A percentile compares a stretch with the other conserved stretches of the same genome.
phyloP scores from a whole-genome alignment of 805 yeast genomes.

The Wilhelminamyces savonicus region DNA sequence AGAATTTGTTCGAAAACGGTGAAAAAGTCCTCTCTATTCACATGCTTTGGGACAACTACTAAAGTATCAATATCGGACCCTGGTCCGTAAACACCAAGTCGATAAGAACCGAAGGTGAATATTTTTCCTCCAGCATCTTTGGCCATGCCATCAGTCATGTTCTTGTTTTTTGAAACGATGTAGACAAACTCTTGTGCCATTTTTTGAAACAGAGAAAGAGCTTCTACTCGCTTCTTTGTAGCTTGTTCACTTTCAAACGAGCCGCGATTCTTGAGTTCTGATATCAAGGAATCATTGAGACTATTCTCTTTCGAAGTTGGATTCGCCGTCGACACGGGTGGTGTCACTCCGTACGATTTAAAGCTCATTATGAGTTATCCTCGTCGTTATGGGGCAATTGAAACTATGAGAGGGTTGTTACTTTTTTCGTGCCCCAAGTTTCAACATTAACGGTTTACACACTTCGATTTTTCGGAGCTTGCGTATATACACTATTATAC shows the following conservation, averaged over 20 bases:
- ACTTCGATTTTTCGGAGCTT: too few species aligned
- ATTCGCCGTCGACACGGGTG: conserved; percentile 79
- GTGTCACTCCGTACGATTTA: conserved; percentile 57
- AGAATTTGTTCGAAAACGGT: conserved; percentile 68
- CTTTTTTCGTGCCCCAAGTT: too few species aligned
- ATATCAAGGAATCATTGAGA: conserved; percentile 69
- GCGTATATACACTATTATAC: too few species aligned
- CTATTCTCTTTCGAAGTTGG: conserved; percentile 77
- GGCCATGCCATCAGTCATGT: conserved; percentile 98
- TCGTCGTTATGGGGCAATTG: not conserved
- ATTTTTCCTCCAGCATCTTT: conserved; percentile 95
- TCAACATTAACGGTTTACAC: too few species aligned
- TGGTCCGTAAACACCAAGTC: conserved; percentile 95
- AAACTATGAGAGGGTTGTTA: too few species aligned
- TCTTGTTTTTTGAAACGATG: conserved; percentile 69
- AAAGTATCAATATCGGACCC: conserved; percentile 97
- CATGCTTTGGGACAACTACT: conserved; percentile 96
- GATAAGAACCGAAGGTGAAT: conserved; percentile 92
- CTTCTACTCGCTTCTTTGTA: conserved; percentile 73
- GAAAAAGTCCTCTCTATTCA: conserved; percentile 84
- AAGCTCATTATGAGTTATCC: conserved; percentile 10
- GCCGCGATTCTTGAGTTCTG: conserved; percentile 73
- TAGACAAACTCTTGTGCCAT: conserved; percentile 78
- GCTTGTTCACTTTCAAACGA: conserved; percentile 87
- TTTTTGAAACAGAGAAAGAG: conserved; percentile 63